Evolutionary conservation across 2,329 filamentous ascomycete genomes (phyloP).

Genomic region (Tolypocladium inflatum): DNA sequence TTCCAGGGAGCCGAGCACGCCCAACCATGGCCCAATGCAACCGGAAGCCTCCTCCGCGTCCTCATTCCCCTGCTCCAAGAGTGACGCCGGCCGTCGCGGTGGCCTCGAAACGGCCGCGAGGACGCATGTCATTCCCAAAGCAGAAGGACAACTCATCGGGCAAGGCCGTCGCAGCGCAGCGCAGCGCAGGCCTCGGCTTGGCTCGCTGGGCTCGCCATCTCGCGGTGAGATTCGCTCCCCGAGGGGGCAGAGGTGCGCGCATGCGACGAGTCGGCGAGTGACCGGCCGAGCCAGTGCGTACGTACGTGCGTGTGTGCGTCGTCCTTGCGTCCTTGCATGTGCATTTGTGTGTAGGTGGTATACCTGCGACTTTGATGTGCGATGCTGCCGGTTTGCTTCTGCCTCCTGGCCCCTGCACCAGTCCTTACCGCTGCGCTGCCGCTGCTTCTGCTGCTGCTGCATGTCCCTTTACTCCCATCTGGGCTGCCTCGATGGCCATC

Average conservation of each 20-base stretch:
- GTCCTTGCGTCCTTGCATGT: constrained; percentile 1
- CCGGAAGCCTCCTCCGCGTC: neutral
- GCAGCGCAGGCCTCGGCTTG: neutral
- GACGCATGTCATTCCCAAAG: neutral
- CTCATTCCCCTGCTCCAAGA: neutral
- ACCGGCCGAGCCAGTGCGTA: neutral
- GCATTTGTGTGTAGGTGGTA: neutral
- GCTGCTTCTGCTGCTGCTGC: neutral
- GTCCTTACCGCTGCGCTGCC: neutral
- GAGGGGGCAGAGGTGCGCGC: neutral
- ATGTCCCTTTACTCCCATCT: neutral
- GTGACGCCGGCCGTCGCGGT: neutral
- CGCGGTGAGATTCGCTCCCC: neutral
- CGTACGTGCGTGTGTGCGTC: constrained; percentile 1
- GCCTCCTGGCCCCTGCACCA: neutral
- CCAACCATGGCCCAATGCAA: neutral
- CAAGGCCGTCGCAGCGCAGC: neutral
- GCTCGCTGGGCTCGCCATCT: neutral
- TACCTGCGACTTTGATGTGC: neutral
- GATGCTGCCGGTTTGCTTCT: neutral
- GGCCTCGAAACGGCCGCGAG: neutral
- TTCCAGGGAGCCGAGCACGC: neutral
- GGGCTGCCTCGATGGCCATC: neutral
- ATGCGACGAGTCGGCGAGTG: neutral
- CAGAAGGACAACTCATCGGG: neutral